phyloP scores from a whole-genome alignment of 2,329 filamentous ascomycete species.

The Elsinoe necatrix region DNA sequence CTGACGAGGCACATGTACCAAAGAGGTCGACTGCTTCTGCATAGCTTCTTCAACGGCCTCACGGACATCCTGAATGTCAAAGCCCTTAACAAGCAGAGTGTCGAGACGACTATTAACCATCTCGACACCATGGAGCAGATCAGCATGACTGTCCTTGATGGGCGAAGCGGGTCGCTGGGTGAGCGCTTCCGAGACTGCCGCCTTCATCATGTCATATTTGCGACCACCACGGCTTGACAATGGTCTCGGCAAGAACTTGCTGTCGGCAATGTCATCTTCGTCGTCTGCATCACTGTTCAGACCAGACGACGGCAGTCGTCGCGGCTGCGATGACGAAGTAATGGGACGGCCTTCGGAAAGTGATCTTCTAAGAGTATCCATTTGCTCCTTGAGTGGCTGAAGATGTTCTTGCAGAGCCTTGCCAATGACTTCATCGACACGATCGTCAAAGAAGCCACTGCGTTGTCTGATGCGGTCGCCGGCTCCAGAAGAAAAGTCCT shows the following conservation, averaged over 20 bases:
- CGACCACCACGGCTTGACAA: conserved; percentile 71
- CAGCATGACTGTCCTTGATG: conserved; percentile 1
- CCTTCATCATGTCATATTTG: conserved; percentile 68
- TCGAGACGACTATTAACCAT: conserved; percentile 10
- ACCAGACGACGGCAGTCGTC: conserved; percentile 34
- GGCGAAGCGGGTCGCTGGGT: conserved; percentile 31
- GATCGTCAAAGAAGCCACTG: conserved; percentile 81
- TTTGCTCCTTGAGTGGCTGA: conserved; percentile 64
- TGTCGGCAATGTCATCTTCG: conserved; percentile 61
- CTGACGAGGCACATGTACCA: conserved; percentile 22
- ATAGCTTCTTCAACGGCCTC: conserved; percentile 31
- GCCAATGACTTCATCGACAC: conserved; percentile 79
- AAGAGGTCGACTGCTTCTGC: conserved; percentile 24
- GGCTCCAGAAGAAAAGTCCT: conserved; percentile 63
- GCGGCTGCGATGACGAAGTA: neutral
- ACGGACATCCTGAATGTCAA: conserved; percentile 38
- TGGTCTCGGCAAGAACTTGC: conserved; percentile 52
- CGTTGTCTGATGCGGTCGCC: conserved; percentile 74
- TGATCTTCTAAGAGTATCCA: conserved; percentile 15
- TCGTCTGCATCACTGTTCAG: conserved; percentile 88
- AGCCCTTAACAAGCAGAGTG: conserved; percentile 22
- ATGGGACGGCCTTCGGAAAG: conserved; percentile 17
- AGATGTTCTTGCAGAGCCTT: conserved; percentile 67
- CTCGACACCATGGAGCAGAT: conserved; percentile 16
- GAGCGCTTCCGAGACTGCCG: conserved; percentile 54